Percentiles rank a stretch among this genome's conserved stretches.
Conservation (phyloP, 2,329 filamentous ascomycete species). For the Knufia fluminis region DNA sequence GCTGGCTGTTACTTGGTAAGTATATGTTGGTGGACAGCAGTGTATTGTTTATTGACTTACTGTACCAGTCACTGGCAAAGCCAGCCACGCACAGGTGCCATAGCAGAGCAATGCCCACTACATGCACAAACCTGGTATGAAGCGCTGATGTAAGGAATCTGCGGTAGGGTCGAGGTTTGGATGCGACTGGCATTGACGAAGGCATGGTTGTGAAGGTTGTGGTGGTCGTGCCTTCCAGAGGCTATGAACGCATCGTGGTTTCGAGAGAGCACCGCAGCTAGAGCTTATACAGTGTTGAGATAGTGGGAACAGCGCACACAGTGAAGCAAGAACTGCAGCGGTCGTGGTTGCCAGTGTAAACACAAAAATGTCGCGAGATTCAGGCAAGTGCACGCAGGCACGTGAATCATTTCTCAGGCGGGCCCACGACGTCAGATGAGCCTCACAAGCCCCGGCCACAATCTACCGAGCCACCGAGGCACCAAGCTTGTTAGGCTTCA, state of each 20-base stretch:
- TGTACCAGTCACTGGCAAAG: conserved; percentile 5
- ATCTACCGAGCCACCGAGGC: background rate
- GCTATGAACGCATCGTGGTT: background rate
- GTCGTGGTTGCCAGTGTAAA: background rate
- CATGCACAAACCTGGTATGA: conserved; percentile 76
- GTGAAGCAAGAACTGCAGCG: no score
- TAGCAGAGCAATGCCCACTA: conserved; percentile 57
- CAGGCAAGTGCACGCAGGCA: background rate
- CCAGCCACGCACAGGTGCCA: conserved; percentile 2
- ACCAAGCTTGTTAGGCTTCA: background rate
- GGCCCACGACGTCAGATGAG: background rate
- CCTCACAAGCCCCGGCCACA: background rate
- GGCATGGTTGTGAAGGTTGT: background rate
- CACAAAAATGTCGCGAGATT: background rate
- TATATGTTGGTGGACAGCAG: background rate
- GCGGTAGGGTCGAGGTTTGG: conserved; percentile 51
- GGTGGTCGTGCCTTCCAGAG: no score
- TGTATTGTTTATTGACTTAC: background rate
- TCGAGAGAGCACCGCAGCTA: background rate
- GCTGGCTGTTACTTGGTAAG: background rate
- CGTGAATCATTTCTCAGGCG: background rate
- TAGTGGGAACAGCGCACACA: no score
- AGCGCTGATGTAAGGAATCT: conserved; percentile 84
- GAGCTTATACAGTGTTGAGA: no score
- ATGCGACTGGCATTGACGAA: conserved; percentile 5